Percentiles rank a stretch among this genome's conserved stretches.
These are phyloP conservation scores for Solanum hybrid DNA, from an alignment of 305 asterid species.

Conservation along the genomic window DNA sequence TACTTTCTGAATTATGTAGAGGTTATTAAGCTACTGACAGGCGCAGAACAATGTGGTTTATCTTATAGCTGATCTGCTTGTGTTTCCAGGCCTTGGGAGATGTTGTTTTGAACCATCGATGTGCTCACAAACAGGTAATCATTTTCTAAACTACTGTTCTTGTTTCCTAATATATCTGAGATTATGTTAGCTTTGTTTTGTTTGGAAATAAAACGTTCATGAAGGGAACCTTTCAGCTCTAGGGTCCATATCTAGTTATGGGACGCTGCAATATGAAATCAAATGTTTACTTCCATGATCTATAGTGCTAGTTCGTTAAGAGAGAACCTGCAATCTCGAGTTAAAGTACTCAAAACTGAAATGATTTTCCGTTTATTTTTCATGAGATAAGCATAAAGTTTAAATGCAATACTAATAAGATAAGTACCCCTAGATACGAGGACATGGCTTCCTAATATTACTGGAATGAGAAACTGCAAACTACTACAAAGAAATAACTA, in stretches of 20 bases:
- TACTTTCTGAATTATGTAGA: neutral
- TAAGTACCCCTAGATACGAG: neutral
- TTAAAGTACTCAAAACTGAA: neutral
- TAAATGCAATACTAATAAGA: neutral
- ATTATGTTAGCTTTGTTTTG: neutral
- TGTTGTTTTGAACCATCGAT: constrained; percentile 37
- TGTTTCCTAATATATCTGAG: neutral
- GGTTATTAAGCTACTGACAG: neutral
- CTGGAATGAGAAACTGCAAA: neutral
- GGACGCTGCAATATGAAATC: neutral
- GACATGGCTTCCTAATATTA: neutral
- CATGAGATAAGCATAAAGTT: neutral
- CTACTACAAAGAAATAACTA: neutral
- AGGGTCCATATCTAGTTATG: neutral
- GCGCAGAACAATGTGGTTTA: neutral
- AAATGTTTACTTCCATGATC: neutral
- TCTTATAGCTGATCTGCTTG: neutral
- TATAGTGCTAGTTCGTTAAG: neutral
- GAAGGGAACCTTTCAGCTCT: neutral
- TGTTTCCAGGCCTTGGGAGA: constrained; percentile 36
- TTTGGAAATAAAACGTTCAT: neutral
- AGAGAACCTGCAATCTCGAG: neutral
- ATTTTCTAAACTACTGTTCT: neutral
- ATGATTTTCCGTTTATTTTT: neutral
- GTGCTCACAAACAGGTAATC: constrained; percentile 38